A percentile compares a stretch with the other conserved stretches of the same genome.
Conservation (phyloP, 1,284 basidiomycete species). For the Naganishia albida region DNA sequence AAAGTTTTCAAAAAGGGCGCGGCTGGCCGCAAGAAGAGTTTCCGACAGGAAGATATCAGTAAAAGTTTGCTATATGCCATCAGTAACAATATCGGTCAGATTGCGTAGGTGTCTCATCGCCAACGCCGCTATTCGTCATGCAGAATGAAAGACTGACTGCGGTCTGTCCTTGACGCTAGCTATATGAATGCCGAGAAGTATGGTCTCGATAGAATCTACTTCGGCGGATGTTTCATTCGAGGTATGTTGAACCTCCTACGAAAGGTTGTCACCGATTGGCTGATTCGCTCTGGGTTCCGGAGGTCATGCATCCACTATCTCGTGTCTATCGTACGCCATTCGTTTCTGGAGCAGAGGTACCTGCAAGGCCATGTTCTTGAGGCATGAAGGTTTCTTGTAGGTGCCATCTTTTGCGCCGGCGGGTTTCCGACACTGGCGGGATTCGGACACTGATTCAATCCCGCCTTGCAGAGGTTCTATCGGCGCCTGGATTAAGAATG, state of each 20-base stretch:
- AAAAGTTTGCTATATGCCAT: constrained; percentile 92
- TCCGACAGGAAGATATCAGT: constrained; percentile 91
- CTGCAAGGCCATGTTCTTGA: constrained; percentile 91
- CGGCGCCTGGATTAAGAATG: constrained; percentile 95
- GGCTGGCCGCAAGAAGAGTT: constrained; percentile 65
- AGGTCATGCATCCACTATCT: constrained; percentile 96
- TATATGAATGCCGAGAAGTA: constrained; percentile 99
- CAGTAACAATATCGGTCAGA: constrained; percentile 99
- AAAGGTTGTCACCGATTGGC: constrained; percentile 9
- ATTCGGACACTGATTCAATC: constrained; percentile 1
- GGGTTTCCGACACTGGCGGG: neutral
- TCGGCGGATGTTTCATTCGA: constrained; percentile 98
- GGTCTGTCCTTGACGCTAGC: constrained; percentile 59
- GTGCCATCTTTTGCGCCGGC: constrained; percentile 18
- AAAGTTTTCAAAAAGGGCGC: constrained; percentile 88
- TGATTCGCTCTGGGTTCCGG: constrained; percentile 27
- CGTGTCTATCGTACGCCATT: constrained; percentile 97
- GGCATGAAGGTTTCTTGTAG: constrained; percentile 97
- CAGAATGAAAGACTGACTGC: too few species aligned
- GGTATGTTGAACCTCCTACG: constrained; percentile 59
- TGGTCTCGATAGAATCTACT: constrained; percentile 94
- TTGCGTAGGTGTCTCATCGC: constrained; percentile 97
- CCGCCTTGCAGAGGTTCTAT: constrained; percentile 70
- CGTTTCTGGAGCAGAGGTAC: constrained; percentile 99
- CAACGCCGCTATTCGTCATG: too few species aligned